Conservation (phyloP, 345 rosid genomes). For the Erysimum cheiranthoides region DNA sequence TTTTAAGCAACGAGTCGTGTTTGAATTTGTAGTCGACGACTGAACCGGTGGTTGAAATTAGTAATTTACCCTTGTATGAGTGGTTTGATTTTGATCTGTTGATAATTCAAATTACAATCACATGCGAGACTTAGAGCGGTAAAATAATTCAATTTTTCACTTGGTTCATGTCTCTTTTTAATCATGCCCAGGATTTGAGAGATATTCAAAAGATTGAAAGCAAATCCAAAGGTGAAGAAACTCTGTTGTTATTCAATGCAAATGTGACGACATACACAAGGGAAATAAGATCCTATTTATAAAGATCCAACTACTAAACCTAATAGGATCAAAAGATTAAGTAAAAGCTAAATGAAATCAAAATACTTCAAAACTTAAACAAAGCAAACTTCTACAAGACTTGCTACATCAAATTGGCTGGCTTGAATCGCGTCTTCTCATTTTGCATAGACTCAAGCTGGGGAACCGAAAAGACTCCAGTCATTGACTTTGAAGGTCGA, state of each 20-base stretch:
- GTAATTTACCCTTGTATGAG: too few species aligned
- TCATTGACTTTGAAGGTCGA: slow-evolving; percentile 73
- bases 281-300: not conserved
- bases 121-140: too few species aligned
- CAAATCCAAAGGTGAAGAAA: not conserved
- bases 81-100: too few species aligned
- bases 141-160: too few species aligned
- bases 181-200: too few species aligned
- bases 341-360: not conserved
- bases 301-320: not conserved
- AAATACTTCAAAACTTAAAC: not conserved
- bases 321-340: not conserved
- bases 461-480: slow-evolving; percentile 72
- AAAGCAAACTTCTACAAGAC: not conserved
- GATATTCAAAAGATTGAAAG: too few species aligned
- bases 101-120: too few species aligned
- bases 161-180: too few species aligned
- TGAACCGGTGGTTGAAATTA: too few species aligned
- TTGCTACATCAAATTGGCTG: not conserved
- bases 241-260: not conserved
- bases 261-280: not conserved
- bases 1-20: slow-evolving; percentile 92
- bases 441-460: slow-evolving; percentile 26
- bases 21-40: too few species aligned
- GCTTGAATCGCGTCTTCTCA: slow-evolving; percentile 4